Conservation (phyloP, 441 rosid genomes). For the Mallotus japonicus region DNA sequence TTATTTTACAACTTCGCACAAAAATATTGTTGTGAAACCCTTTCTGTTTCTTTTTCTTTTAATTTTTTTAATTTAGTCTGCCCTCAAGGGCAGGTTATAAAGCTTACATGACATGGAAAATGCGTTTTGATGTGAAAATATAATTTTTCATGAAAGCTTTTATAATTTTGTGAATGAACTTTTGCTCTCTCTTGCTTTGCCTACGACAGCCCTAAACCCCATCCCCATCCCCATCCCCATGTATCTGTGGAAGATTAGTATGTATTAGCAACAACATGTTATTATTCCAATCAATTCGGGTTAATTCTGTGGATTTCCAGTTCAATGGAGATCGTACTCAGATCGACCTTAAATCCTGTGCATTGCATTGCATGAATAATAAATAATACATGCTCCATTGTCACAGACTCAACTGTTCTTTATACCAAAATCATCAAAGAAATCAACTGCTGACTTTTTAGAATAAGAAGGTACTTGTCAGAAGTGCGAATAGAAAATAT, state of each 20-base stretch:
- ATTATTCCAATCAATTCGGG: neutral
- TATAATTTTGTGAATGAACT: constrained; percentile 9
- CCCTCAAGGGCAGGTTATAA: constrained; percentile 26
- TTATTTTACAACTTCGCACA: constrained; percentile 17
- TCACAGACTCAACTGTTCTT: no score
- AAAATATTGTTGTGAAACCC: constrained; percentile 20
- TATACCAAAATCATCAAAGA: no score
- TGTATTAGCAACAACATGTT: neutral
- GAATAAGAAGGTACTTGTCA: neutral
- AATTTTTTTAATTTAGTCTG: neutral
- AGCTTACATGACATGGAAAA: constrained; percentile 23
- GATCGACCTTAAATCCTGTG: no score
- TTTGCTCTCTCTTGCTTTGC: neutral
- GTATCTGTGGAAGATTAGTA: neutral
- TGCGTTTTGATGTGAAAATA: constrained; percentile 2
- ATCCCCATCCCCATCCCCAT: no score
- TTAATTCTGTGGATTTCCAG: neutral
- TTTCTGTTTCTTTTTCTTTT: neutral
- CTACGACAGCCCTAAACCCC: neutral
- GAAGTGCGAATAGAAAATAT: neutral
- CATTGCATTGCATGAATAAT: no score
- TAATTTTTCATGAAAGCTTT: constrained; percentile 24
- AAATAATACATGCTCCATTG: no score
- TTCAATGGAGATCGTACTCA: neutral
- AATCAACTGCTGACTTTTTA: no score